Percentiles rank a stretch among this genome's conserved stretches.
Evolutionary conservation across 176 grass and related monocot species (phyloP).

Genomic region (Musa schizocarpa): DNA sequence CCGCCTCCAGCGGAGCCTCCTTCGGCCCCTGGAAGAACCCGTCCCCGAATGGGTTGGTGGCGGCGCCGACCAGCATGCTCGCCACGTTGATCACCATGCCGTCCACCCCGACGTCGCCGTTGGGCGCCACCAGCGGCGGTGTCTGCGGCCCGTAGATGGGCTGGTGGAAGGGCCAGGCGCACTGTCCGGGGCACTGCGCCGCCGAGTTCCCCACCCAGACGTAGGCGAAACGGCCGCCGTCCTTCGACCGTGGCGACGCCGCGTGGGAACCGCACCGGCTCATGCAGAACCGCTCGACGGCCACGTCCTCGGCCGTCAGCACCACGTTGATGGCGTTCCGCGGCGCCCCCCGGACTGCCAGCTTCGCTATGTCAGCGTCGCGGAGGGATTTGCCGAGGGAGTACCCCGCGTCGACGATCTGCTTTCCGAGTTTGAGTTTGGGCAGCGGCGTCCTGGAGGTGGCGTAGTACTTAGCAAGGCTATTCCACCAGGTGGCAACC

Average conservation of each 20-base stretch:
- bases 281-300: conserved; percentile 41
- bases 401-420: conserved; percentile 14
- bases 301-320: conserved; percentile 17
- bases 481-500: conserved; percentile 25
- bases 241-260: conserved; percentile 10
- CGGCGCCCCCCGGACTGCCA: not conserved
- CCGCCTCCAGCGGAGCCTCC: conserved; percentile 42
- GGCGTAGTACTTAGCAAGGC: conserved; percentile 22
- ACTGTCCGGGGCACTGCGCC: conserved; percentile 48
- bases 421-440: conserved; percentile 15
- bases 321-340: not conserved
- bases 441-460: conserved; percentile 1
- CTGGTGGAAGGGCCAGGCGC: conserved; percentile 58
- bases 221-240: conserved; percentile 10
- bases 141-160: conserved; percentile 35
- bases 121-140: conserved; percentile 27
- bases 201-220: conserved; percentile 39
- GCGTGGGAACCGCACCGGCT: conserved; percentile 35
- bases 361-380: not conserved
- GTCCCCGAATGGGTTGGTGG: conserved; percentile 44
- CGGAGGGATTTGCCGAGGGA: conserved; percentile 6
- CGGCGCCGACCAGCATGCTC: conserved; percentile 33
- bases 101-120: conserved; percentile 36
- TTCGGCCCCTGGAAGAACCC: conserved; percentile 38
- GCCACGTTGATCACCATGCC: conserved; percentile 47